Base-by-base conservation (phyloP, 805 yeast species). In the Saccharomycopsis selenospora region DNA sequence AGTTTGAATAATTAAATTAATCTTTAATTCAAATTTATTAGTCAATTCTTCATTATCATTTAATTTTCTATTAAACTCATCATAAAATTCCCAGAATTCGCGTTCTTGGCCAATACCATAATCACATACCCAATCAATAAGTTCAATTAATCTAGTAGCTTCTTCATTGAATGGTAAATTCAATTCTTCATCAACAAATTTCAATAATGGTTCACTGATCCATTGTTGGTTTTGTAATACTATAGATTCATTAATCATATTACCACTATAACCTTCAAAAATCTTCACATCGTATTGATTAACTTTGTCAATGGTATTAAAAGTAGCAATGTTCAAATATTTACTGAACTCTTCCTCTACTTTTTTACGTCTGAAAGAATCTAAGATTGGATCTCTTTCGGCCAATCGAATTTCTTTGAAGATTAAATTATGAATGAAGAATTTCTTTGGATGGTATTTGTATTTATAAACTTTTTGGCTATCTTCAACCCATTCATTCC, bases 401-500 rank as follows among this genome's bases (percentile, higher is more conserved):
- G 93, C 79, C 49, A 91, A 72, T 52, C 96, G 74, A 29, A 90
- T 69, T 63, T 91, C 97, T 59, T 89, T 90, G 36, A 80, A 76
- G 51, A 93, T 81, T 54, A 90, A 71, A 65, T 89, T 89, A 56
- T 74, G 78, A 51, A 91, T 79, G 56, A 91, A 83, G 42, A 75
- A 76, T 53, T 77, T 72, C 56, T 78, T 79, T 10, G 97, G 96
- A 60, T 86, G 90, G 58, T 76, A 79, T 28, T 68, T 62, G 29
- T 74, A 67, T 8, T 69, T 63, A 5, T 68, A 65, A 42, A 69
- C 72, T 42, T 62, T 63, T n/a, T 61, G 57, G 0, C 82, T 72
- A 57, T 81, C 85, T 2, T 64, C 66, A 24, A 74, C 77, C 99
- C 99, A 93, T 64, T 90, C 98, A 54, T 77, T 79, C 99, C 99